Evolutionary conservation across 371 early-diverging fungal species (phyloP).

Genomic region (Mortierella sp.): DNA sequence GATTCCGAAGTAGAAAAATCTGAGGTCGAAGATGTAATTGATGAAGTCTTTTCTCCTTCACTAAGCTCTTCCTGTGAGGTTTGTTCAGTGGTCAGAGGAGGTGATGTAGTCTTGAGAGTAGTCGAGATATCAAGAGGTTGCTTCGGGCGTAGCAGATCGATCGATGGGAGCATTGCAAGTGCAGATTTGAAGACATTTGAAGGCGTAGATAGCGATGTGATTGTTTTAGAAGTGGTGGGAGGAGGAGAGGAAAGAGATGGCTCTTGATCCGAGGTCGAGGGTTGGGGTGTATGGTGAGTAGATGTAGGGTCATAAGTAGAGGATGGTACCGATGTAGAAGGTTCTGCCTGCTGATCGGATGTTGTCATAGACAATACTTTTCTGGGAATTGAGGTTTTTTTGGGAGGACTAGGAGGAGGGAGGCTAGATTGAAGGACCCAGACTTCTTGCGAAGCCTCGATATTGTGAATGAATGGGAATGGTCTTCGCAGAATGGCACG

Average conservation of each 20-base stretch:
- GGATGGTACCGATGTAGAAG: background rate
- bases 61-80: background rate
- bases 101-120: background rate
- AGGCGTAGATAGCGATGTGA: conserved; percentile 20
- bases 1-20: background rate
- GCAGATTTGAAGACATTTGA: conserved; percentile 38
- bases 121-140: background rate
- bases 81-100: background rate
- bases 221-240: background rate
- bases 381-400: conserved; percentile 1
- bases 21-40: background rate
- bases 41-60: background rate
- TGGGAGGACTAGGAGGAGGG: conserved; percentile 17
- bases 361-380: background rate
- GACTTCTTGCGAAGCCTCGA: conserved; percentile 51
- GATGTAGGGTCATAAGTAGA: background rate
- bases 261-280: background rate
- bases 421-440: conserved; percentile 52
- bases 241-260: background rate
- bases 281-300: background rate
- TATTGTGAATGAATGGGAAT: conserved; percentile 36
- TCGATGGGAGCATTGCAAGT: conserved; percentile 32
- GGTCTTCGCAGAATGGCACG: conserved; percentile 51
- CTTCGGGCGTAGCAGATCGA: conserved; percentile 29
- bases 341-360: conserved; percentile 5